Percentiles rank a stretch among this genome's conserved stretches.
Conservation (phyloP, 1,284 basidiomycete species). For the Sanghuangporus baumii region DNA sequence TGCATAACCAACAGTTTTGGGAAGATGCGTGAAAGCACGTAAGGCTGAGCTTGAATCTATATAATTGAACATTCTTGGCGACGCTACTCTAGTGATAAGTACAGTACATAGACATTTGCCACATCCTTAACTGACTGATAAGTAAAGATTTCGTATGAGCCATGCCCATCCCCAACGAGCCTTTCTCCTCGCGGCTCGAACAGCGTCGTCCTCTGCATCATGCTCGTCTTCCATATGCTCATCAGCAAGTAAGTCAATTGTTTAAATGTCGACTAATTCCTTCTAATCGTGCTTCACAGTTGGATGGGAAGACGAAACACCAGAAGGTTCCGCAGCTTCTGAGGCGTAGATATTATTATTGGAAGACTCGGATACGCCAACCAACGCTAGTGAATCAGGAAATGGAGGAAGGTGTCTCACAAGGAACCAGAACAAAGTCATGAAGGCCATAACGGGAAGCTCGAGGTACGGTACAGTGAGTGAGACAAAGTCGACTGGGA, state of each 20-base stretch:
- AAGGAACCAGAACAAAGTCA: constrained; percentile 55
- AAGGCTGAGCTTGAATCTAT: too few relatives aligned
- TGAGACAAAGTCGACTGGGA: constrained; percentile 60
- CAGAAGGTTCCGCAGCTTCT: not conserved
- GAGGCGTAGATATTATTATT: not conserved
- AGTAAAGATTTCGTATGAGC: constrained; percentile 17
- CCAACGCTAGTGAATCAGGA: not conserved
- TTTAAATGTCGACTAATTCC: constrained; percentile 6
- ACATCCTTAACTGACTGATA: not conserved
- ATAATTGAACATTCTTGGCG: too few relatives aligned
- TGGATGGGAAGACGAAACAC: not conserved
- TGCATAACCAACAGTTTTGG: too few relatives aligned
- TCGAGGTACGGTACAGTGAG: constrained; percentile 76
- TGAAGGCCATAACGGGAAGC: constrained; percentile 55
- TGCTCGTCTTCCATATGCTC: constrained; percentile 16
- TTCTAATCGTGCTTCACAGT: not conserved
- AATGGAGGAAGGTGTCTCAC: constrained; percentile 19
- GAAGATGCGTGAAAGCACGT: too few relatives aligned
- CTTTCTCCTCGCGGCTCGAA: constrained; percentile 6
- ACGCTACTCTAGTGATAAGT: too few relatives aligned
- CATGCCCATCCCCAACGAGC: constrained; percentile 14
- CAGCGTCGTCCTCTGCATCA: constrained; percentile 15
- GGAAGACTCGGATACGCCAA: not conserved
- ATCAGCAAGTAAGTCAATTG: constrained; percentile 17
- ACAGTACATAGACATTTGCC: too few relatives aligned